Percentiles rank a stretch among this genome's conserved stretches.
Conservation (phyloP, 2,329 filamentous ascomycete genomes). For the Cordyceps javanica region DNA sequence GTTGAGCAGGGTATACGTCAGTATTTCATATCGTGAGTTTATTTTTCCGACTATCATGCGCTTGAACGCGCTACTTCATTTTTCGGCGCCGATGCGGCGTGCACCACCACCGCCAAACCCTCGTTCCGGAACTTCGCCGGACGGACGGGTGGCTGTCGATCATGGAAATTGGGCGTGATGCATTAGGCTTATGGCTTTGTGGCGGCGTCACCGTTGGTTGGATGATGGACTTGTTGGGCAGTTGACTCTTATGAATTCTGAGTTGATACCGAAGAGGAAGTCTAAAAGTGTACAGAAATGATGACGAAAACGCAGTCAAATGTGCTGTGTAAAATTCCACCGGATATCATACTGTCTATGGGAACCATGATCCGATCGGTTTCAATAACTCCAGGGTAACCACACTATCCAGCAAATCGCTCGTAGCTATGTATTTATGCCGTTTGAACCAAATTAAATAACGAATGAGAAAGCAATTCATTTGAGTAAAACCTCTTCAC, state of each 20-base stretch:
- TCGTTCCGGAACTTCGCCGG: not conserved
- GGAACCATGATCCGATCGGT: no score
- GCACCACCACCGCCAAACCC: not conserved
- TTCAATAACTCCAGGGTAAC: no score
- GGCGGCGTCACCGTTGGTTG: not conserved
- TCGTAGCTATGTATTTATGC: no score
- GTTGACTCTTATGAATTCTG: no score
- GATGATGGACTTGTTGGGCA: no score
- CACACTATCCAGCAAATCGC: no score
- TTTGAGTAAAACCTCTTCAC: constrained; percentile 25
- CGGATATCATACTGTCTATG: no score
- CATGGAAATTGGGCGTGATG: not conserved
- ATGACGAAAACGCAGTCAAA: no score
- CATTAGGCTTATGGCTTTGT: not conserved
- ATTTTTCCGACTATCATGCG: not conserved
- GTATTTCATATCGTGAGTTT: not conserved
- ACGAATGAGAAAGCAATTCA: not conserved
- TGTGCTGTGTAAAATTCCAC: no score
- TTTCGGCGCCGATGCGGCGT: not conserved
- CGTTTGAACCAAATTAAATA: no score
- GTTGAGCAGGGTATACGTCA: not conserved
- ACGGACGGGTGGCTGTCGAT: not conserved
- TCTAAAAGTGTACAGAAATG: no score
- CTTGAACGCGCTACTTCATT: not conserved
- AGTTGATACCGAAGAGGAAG: no score